Evolutionary conservation across 108 stramenopile genomes (phyloP), one percentile per base, ranked within the genome.

Genomic region (Seminavis robusta): DNA sequence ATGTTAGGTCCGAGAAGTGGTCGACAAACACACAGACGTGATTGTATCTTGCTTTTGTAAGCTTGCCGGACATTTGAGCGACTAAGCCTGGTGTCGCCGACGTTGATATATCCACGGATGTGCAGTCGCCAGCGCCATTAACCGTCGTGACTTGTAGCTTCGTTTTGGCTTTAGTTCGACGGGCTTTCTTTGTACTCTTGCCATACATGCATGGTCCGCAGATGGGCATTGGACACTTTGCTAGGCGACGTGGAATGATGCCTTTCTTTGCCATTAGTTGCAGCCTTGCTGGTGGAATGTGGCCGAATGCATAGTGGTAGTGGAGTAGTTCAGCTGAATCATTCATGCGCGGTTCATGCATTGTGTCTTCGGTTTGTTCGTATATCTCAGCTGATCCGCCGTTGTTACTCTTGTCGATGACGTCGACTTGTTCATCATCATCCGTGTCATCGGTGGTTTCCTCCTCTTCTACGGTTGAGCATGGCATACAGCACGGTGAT

Each of bases 71-170:
- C 39, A 74, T 40, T 38, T 84, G 75, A 6, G 69, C 72, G 32
- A 84, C 61, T 4, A 77, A 53, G 0, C 78, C 78, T 19, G 76
- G 83, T 25, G 65, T 73, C 4, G 58, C 28, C 5, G 65, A 70
- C 3, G 67, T 61, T 17, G 78, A 36, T 48, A 75, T 73, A 50
- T 83, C 73, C 15, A 83, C 74, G 16, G 61, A 59, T 4, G 78
- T 55, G 13, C 42, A 38, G 34, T 72, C 31, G 0, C 77, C 81
- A n/a, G n/a, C n/a, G n/a, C n/a, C n/a, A n/a, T n/a, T n/a, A n/a
- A n/a, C n/a, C n/a, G n/a, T n/a, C n/a, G n/a, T n/a, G n/a, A n/a
- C n/a, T n/a, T n/a, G n/a, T n/a, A n/a, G n/a, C 19, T 26, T 11
- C 29, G 33, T 23, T 44, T 33, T 38, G n/a, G n/a, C n/a, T 33